phyloP scores from a whole-genome alignment of 177 flowering plant genomes.

The Tripterygium wilfordii region DNA sequence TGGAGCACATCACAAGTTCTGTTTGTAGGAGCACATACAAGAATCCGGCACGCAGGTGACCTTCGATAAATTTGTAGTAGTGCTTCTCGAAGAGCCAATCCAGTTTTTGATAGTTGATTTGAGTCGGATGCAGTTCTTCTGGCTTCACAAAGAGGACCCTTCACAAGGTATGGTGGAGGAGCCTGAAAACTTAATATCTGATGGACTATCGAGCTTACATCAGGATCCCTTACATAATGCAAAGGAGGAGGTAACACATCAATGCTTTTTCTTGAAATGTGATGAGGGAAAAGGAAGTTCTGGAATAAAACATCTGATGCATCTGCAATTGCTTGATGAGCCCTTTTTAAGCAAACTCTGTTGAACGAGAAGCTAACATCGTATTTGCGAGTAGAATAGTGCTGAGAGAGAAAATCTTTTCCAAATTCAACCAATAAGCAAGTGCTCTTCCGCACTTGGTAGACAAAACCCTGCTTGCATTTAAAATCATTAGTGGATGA shows the following conservation, averaged over 20 bases:
- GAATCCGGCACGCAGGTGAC: constrained; percentile 17
- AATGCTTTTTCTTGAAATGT: constrained; percentile 1
- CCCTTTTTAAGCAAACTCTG: constrained; percentile 42
- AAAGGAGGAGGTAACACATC: not conserved
- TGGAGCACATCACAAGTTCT: constrained; percentile 29
- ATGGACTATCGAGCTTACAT: constrained; percentile 10
- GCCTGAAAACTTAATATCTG: constrained; percentile 19
- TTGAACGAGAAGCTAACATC: constrained; percentile 48
- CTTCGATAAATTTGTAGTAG: constrained; percentile 16
- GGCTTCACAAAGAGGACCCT: constrained; percentile 17
- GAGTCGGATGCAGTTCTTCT: not conserved
- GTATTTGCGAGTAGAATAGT: constrained; percentile 16
- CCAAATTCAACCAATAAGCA: constrained; percentile 36
- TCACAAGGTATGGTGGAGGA: constrained; percentile 35
- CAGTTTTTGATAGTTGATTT: constrained; percentile 14
- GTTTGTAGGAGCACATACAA: constrained; percentile 33
- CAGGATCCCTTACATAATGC: not conserved
- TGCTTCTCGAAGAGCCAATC: constrained; percentile 20
- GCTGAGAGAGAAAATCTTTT: constrained; percentile 29
- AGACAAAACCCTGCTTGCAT: constrained; percentile 25
- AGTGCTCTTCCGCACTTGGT: constrained; percentile 21
- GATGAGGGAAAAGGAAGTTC: constrained; percentile 30
- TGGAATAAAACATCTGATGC: constrained; percentile 19
- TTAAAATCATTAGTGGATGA: not conserved
- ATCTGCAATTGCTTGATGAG: constrained; percentile 39